Evolutionary conservation across 768 basidiomycete genomes (phyloP).

Genomic region (Russula foetens): DNA sequence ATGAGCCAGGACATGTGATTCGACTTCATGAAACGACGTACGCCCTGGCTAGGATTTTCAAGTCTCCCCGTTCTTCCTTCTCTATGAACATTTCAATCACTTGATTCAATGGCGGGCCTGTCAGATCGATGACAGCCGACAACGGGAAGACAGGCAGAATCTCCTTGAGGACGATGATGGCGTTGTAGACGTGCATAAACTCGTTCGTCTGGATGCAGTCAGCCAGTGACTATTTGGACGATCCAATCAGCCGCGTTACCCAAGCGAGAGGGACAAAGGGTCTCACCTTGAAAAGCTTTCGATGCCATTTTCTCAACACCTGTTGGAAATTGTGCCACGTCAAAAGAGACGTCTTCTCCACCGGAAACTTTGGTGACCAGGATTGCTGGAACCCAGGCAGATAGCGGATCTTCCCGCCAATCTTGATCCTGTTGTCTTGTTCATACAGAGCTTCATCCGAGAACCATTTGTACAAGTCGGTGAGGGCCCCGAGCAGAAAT

Average conservation of each 20-base stretch:
- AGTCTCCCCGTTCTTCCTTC: constrained; percentile 73
- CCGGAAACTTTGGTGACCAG: constrained; percentile 38
- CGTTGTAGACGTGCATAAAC: constrained; percentile 97
- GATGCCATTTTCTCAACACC: constrained; percentile 79
- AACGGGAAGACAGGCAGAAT: constrained; percentile 85
- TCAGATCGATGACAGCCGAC: constrained; percentile 43
- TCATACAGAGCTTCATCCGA: constrained; percentile 62
- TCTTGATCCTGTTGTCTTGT: constrained; percentile 62
- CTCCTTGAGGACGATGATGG: constrained; percentile 90
- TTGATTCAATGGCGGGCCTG: constrained; percentile 46
- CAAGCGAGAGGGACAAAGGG: not conserved
- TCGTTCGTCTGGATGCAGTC: constrained; percentile 81
- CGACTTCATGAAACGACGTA: constrained; percentile 31
- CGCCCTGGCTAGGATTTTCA: constrained; percentile 75
- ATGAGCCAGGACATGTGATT: not conserved
- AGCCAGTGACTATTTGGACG: constrained; percentile 51
- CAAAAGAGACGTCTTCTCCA: constrained; percentile 46
- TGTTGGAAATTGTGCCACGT: constrained; percentile 63
- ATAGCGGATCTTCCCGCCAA: constrained; percentile 47
- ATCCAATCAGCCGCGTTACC: not conserved
- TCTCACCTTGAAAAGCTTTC: constrained; percentile 59
- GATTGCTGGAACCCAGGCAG: constrained; percentile 65
- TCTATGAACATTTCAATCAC: constrained; percentile 62
- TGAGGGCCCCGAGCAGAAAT: constrained; percentile 72
- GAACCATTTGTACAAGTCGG: constrained; percentile 75